Conservation (phyloP, 305 asterid genomes). For the Fraxinus dipetala region DNA sequence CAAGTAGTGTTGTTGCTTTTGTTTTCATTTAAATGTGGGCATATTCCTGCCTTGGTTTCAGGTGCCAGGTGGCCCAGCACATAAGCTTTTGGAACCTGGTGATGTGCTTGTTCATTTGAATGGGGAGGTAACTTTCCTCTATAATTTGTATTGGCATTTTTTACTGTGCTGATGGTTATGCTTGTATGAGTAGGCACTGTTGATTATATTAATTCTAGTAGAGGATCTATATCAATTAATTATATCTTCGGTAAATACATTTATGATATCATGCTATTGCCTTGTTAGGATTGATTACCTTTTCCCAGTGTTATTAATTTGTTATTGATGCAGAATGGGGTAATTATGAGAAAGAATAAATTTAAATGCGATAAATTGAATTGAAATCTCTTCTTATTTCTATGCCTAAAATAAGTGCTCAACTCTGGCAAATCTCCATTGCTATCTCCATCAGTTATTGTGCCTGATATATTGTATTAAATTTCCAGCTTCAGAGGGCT, state of each 20-base stretch:
- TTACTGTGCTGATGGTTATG: background rate
- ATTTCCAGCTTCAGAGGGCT: background rate
- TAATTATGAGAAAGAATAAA: background rate
- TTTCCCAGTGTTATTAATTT: background rate
- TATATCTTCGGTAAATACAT: conserved; percentile 4
- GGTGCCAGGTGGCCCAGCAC: conserved; percentile 99
- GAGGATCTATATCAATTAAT: background rate
- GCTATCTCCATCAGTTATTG: background rate
- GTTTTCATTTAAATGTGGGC: conserved; percentile 22
- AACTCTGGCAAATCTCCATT: background rate
- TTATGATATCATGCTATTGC: background rate
- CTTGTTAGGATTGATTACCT: background rate
- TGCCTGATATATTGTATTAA: background rate
- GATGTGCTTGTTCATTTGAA: conserved; percentile 91
- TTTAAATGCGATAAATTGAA: background rate
- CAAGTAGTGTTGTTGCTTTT: background rate
- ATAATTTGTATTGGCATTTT: background rate
- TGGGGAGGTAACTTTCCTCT: conserved; percentile 69
- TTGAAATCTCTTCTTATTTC: background rate
- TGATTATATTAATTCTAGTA: conserved; percentile 1
- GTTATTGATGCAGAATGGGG: background rate
- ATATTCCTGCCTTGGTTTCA: conserved; percentile 32
- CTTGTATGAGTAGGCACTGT: conserved; percentile 9
- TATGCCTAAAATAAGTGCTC: background rate
- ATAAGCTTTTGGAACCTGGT: conserved; percentile 93